Evolutionary conservation across 768 basidiomycete species (phyloP), one percentile per base, ranked within the genome.

Genomic region (Hypholoma sublateritium): DNA sequence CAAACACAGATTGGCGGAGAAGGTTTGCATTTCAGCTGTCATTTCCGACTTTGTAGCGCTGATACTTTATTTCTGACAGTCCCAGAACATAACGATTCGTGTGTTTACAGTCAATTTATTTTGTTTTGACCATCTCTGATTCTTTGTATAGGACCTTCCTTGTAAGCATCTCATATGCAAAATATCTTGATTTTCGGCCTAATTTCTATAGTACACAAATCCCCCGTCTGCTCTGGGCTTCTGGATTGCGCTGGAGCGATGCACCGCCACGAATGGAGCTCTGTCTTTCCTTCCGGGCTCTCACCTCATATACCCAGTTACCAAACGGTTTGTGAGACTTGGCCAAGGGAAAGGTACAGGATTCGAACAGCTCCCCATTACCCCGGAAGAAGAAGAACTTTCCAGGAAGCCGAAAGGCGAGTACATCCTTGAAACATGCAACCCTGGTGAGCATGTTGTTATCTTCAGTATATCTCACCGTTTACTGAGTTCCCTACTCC

Each of bases 231-330:
- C 97, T 0, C 81, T 98, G 19, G 97, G 97, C 2, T 93, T 95
- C 69, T 99, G 97, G 97, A 91, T 98, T 56, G 92, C 96, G 0
- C 76, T 99, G 36, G 96, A 98, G 69, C 80, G 83, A 57, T 97
- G 95, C 70, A 95, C 94, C 5, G 67, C 80, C 2, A 72, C 74
- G 43, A 95, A 95, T 64, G 94, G 94, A 8, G 92, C 93, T 7
- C 80, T 95, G 5, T 91, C 88, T 4, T 96, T 95, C 72, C 77
- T 92, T 2, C 95, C 95, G 0, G 94, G 95, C 19, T 95, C 94
- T 1, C 97, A 99, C 70, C 79, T 88, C 32, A 81, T 78, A 0
- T 76, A 83, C 2, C 82, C 86, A 1, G 84, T 95, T 46, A 81
- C 85, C 5, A 90, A 93, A 65, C 89, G 97, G 11, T 94, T 98